A percentile compares a stretch with the other conserved stretches of the same genome.
These are phyloP conservation scores for Cryptococcus sp. DNA, from an alignment of 1,284 basidiomycete species.

Conservation along the genomic window DNA sequence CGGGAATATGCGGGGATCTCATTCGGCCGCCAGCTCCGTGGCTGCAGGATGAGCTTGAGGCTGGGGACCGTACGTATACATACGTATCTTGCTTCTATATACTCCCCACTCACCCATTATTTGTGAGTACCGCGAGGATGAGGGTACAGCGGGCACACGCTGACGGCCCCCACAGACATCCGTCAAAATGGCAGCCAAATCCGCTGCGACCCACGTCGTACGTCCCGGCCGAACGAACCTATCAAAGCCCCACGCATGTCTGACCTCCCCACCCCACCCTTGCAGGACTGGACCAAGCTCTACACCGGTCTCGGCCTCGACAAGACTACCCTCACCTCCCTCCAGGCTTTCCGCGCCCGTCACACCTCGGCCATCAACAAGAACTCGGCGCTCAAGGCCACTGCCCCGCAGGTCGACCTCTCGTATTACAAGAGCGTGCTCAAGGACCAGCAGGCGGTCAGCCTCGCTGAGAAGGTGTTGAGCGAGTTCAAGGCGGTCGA, in stretches of 20 bases:
- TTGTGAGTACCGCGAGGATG: background rate
- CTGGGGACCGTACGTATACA: background rate
- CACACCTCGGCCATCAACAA: slow-evolving; percentile 82
- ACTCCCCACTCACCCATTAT: slow-evolving; percentile 5
- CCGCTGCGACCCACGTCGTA: slow-evolving; percentile 69
- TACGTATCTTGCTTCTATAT: background rate
- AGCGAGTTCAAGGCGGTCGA: slow-evolving; percentile 90
- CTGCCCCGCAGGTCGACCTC: slow-evolving; percentile 68
- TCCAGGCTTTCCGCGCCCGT: slow-evolving; percentile 96
- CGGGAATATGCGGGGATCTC: slow-evolving; percentile 11
- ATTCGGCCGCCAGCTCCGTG: slow-evolving; percentile 1
- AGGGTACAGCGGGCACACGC: background rate
- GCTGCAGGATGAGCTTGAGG: background rate
- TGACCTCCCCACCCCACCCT: background rate
- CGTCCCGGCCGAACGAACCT: slow-evolving; percentile 10
- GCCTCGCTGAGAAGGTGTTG: slow-evolving; percentile 87
- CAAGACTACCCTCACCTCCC: slow-evolving; percentile 84
- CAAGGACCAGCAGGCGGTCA: slow-evolving; percentile 89
- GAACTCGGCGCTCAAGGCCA: slow-evolving; percentile 64
- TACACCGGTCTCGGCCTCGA: slow-evolving; percentile 86
- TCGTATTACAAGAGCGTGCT: slow-evolving; percentile 84
- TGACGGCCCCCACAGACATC: slow-evolving; percentile 10
- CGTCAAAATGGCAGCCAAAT: slow-evolving; percentile 71
- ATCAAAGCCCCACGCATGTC: background rate
- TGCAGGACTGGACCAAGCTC: slow-evolving; percentile 86